These are phyloP conservation scores for Coccomyxa subellipsoidea DNA, from an alignment of 163 green algal genomes.

Conservation along the genomic window DNA sequence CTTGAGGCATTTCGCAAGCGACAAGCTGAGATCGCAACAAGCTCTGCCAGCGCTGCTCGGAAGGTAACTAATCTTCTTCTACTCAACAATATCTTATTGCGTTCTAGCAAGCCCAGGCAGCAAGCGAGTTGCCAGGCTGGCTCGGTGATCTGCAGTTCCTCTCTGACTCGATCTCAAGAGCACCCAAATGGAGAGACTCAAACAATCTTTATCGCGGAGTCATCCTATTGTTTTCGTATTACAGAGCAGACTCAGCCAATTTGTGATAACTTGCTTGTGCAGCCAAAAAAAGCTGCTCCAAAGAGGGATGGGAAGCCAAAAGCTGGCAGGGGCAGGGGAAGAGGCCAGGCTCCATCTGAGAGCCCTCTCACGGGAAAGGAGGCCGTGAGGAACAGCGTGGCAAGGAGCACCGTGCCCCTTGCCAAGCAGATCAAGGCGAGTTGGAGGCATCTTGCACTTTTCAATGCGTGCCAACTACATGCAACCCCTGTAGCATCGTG, in stretches of 20 bases:
- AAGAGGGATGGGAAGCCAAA: neutral
- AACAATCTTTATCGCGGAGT: too few species aligned
- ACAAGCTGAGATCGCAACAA: neutral
- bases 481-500: too few species aligned
- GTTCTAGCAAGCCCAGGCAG: too few species aligned
- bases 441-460: too few species aligned
- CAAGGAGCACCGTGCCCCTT: neutral
- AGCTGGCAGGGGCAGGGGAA: neutral
- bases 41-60: neutral
- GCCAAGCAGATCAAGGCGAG: neutral
- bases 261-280: neutral
- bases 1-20: constrained; percentile 5
- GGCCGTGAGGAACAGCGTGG: neutral
- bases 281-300: neutral
- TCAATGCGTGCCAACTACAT: too few species aligned
- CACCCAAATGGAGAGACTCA: too few species aligned
- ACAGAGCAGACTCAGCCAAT: too few species aligned
- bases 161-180: too few species aligned
- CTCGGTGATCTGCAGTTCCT: too few species aligned
- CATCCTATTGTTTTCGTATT: too few species aligned
- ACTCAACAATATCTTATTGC: too few species aligned
- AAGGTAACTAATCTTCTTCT: neutral
- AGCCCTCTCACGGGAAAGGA: neutral
- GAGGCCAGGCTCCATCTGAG: neutral
- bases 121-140: too few species aligned